Evolutionary conservation across 2,329 filamentous ascomycete genomes (phyloP).

Genomic region (Monosporascus sp.): DNA sequence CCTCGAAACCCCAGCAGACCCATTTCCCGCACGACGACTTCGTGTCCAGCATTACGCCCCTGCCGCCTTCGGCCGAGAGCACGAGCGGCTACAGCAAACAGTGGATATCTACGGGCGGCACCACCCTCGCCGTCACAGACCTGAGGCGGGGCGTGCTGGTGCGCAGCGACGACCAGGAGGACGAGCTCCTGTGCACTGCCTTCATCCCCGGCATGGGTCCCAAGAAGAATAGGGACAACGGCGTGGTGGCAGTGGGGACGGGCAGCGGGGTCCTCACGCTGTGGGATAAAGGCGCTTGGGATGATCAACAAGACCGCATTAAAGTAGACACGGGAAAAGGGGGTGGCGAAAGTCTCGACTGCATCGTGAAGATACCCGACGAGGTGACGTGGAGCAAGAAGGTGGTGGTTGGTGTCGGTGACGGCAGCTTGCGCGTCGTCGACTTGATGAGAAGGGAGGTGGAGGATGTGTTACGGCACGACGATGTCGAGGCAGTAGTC

Average conservation of each 20-base stretch:
- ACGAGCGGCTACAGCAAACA: conserved; percentile 90
- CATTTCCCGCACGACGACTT: conserved; percentile 90
- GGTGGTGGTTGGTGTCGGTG: conserved; percentile 74
- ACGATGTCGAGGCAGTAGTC: conserved; percentile 81
- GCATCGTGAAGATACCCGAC: conserved; percentile 66
- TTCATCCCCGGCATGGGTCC: conserved; percentile 74
- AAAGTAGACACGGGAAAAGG: conserved; percentile 59
- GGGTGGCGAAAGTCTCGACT: conserved; percentile 75
- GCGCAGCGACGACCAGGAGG: conserved; percentile 89
- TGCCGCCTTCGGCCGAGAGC: conserved; percentile 73
- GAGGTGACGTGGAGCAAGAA: conserved; percentile 65
- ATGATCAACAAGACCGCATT: conserved; percentile 88
- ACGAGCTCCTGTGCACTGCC: conserved; percentile 77
- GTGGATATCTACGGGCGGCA: conserved; percentile 90
- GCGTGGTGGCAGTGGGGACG: conserved; percentile 69
- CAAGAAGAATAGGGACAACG: conserved; percentile 59
- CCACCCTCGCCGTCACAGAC: conserved; percentile 85
- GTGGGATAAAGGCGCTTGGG: conserved; percentile 93
- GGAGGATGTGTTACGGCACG: conserved; percentile 63
- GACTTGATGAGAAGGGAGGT: conserved; percentile 70
- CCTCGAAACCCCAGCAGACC: conserved; percentile 66
- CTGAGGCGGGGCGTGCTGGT: conserved; percentile 79
- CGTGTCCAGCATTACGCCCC: conserved; percentile 77
- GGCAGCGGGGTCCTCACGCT: conserved; percentile 78
- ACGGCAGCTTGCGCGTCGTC: conserved; percentile 73